These are phyloP conservation scores for Fusarium coicis DNA, from an alignment of 2,329 filamentous ascomycete genomes.

Conservation along the genomic window DNA sequence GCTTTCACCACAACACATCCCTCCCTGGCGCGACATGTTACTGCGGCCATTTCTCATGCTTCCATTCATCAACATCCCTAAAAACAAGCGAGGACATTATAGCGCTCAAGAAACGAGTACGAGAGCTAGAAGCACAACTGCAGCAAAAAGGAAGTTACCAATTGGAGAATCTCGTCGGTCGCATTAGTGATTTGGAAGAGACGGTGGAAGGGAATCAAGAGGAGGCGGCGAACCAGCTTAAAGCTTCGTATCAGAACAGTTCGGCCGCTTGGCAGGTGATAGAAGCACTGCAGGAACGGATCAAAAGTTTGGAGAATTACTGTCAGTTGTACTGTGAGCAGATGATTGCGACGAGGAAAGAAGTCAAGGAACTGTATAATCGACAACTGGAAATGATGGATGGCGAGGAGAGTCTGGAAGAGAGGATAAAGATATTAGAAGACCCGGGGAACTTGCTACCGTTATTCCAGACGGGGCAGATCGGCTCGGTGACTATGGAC, in stretches of 20 bases:
- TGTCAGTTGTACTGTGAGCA: conserved; percentile 4
- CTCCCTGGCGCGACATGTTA: conserved; percentile 16
- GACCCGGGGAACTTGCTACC: neutral
- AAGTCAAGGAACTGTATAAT: conserved; percentile 12
- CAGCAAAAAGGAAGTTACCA: conserved; percentile 12
- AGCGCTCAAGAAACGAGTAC: neutral
- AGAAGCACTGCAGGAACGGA: conserved; percentile 1
- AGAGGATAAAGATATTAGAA: conserved; percentile 8
- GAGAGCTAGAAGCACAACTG: neutral
- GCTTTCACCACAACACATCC: conserved; percentile 17
- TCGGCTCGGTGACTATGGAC: conserved; percentile 1
- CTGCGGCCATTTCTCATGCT: conserved; percentile 21
- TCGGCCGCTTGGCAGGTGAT: conserved; percentile 17
- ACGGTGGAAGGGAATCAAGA: conserved; percentile 9
- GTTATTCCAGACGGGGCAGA: neutral
- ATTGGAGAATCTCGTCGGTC: neutral
- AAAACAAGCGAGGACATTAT: conserved; percentile 3
- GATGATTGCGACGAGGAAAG: neutral
- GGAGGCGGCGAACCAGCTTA: neutral
- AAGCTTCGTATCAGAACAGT: conserved; percentile 21
- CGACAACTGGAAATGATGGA: conserved; percentile 22
- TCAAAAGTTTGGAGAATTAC: conserved; percentile 7
- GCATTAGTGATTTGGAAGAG: conserved; percentile 11
- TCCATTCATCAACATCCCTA: conserved; percentile 1
- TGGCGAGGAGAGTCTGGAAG: conserved; percentile 19